Evolutionary conservation across 352 stramenopile genomes (phyloP), one percentile per base, ranked within the genome.

Genomic region (Phytophthora vignae): DNA sequence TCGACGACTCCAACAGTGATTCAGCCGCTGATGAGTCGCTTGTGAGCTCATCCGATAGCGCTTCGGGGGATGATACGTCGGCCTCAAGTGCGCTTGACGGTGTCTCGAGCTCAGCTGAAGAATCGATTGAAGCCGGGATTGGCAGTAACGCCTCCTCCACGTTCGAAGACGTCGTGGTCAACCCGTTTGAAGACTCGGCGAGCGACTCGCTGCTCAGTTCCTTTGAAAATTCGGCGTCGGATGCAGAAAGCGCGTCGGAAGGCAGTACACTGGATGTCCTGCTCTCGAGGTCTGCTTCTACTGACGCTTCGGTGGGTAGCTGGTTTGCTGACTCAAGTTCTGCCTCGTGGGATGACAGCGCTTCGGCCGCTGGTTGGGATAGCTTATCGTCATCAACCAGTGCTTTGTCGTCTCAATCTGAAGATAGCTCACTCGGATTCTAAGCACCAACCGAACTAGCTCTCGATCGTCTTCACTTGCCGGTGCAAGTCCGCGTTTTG

Each of bases 341-440:
- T 38, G 42, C 8, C 6, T 63, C 59, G 3, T 57, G 10, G 9
- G 50, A 52, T 53, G 50, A 40, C 27, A 67, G 57, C 40, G 38
- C 33, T 42, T 68, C 49, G 10, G 36, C 14, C 15, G 44, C 7
- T 21, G 63, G 54, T n/a, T 67, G 56, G 48, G 14, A 59, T 21
- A 70, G 55, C 44, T 68, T 54, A 14, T 62, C 17, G 17, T 61
- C 65, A 15, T 52, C 44, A 27, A 52, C 12, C 17, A 52, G 48
- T 40, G 65, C 60, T 12, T 73, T 52, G 27, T 12, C 44, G 5
- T 73, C 66, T 54, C 40, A 38, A 44, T 68, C 52, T 33, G 59
- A 50, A 53, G 66, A 69, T 14, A 59, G n/a, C 21, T 73, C 66
- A 19, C 25, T 56, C 19, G 54, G 46, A 7, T 64, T 64, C 22